Evolutionary conservation across 2,329 filamentous ascomycete genomes (phyloP).

Genomic region (Parastagonospora nodorum): DNA sequence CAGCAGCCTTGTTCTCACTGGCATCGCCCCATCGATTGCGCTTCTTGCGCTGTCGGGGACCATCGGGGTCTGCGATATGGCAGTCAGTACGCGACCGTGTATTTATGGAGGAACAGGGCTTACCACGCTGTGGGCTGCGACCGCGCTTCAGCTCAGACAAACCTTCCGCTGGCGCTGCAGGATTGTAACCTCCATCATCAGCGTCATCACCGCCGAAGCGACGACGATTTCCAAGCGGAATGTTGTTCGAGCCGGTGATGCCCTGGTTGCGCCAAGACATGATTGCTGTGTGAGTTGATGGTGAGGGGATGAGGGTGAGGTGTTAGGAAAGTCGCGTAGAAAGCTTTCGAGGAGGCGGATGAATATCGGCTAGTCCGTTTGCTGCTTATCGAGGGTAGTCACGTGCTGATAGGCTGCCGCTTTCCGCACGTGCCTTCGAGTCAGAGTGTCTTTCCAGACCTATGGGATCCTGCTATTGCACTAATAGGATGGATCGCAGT

Average conservation of each 20-base stretch:
- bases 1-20: constrained; percentile 97
- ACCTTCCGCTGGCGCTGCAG: constrained; percentile 52
- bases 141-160: constrained; percentile 75
- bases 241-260: constrained; percentile 98
- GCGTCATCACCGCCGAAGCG: constrained; percentile 71
- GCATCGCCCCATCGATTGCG: constrained; percentile 98
- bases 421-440: too few species aligned
- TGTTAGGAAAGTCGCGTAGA: constrained; percentile 8
- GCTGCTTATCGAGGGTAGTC: too few species aligned
- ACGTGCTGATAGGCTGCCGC: too few species aligned
- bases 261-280: constrained; percentile 75
- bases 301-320: constrained; percentile 16
- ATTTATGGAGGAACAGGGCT: constrained; percentile 36
- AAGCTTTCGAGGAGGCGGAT: constrained; percentile 3
- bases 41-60: constrained; percentile 91
- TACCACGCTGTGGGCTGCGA: constrained; percentile 85
- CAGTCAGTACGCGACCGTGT: constrained; percentile 13
- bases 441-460: too few species aligned
- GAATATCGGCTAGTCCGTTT: not conserved
- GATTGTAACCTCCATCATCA: constrained; percentile 52
- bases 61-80: constrained; percentile 60
- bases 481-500: too few species aligned
- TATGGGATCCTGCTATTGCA: too few species aligned
- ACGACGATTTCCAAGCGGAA: constrained; percentile 83
- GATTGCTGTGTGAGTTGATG: constrained; percentile 24